These are phyloP conservation scores for Luzula sylvatica DNA, from an alignment of 176 grass and related monocot species.

Conservation along the genomic window DNA sequence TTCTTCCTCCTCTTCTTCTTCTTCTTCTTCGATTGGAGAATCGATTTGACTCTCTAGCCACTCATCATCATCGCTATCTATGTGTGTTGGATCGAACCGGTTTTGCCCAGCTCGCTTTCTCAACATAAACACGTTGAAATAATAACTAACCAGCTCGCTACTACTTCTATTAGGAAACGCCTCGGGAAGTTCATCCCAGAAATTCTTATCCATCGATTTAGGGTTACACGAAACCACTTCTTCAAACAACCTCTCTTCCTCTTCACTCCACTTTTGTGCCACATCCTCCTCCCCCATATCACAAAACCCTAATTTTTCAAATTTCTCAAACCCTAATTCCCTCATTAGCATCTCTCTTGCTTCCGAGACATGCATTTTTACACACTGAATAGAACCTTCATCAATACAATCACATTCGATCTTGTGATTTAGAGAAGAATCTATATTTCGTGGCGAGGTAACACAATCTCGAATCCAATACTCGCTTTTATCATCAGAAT, in stretches of 20 bases:
- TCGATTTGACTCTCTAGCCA: constrained; percentile 56
- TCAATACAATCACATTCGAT: constrained; percentile 51
- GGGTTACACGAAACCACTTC: constrained; percentile 64
- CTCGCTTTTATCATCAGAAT: constrained; percentile 29
- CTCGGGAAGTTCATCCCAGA: constrained; percentile 63
- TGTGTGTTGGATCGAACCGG: constrained; percentile 50
- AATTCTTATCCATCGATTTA: constrained; percentile 46
- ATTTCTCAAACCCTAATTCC: constrained; percentile 41
- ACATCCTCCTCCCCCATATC: constrained; percentile 86
- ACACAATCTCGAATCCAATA: constrained; percentile 48
- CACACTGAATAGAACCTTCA: constrained; percentile 56
- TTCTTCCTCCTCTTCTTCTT: constrained; percentile 27
- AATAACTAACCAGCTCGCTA: constrained; percentile 69
- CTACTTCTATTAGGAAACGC: constrained; percentile 50
- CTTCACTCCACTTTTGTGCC: constrained; percentile 57
- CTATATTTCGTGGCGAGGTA: constrained; percentile 20
- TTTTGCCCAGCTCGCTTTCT: constrained; percentile 79
- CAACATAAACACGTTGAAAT: constrained; percentile 90
- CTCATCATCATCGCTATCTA: constrained; percentile 86
- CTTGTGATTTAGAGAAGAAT: constrained; percentile 18
- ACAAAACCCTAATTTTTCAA: constrained; percentile 47
- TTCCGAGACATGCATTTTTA: constrained; percentile 52
- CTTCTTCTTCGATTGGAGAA: constrained; percentile 24
- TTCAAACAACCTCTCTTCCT: constrained; percentile 59
- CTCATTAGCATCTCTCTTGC: constrained; percentile 41